These are phyloP conservation scores for Tuber magnatum DNA, from an alignment of 495 filamentous ascomycete genomes.

Conservation along the genomic window DNA sequence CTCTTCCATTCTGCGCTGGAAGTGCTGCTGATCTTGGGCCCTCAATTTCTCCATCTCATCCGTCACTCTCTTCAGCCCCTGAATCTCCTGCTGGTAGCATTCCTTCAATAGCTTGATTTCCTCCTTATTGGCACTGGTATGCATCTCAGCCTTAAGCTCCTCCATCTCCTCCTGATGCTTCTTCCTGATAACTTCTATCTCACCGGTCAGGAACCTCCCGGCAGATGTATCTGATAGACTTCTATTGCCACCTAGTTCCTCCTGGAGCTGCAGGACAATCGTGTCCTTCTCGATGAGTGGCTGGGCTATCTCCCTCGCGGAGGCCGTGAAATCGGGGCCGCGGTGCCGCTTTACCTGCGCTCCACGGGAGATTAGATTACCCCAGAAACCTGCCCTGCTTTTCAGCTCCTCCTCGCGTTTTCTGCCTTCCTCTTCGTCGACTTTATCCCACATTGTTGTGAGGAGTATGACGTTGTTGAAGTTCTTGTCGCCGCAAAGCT, in stretches of 20 bases:
- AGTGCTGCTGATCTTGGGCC: neutral
- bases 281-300: neutral
- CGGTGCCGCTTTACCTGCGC: conserved; percentile 3
- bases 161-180: conserved; percentile 5
- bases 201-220: neutral
- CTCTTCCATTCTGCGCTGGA: neutral
- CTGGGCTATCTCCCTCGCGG: conserved; percentile 4
- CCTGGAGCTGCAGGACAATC: conserved; percentile 4
- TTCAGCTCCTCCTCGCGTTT: conserved; percentile 8
- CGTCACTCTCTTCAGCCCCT: neutral
- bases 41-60: conserved; percentile 9
- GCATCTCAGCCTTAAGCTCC: conserved; percentile 2
- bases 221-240: conserved; percentile 4
- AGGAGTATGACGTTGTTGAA: conserved; percentile 29
- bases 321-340: neutral
- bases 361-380: neutral
- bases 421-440: neutral
- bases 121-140: neutral
- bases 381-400: neutral
- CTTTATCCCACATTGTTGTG: conserved; percentile 33
- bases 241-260: neutral
- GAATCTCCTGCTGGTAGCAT: conserved; percentile 7
- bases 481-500: conserved; percentile 24
- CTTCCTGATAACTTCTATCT: conserved; percentile 1
- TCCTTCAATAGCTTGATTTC: neutral